These are phyloP conservation scores for Syzygium syzygioides DNA, from an alignment of 441 rosid species.

Conservation along the genomic window DNA sequence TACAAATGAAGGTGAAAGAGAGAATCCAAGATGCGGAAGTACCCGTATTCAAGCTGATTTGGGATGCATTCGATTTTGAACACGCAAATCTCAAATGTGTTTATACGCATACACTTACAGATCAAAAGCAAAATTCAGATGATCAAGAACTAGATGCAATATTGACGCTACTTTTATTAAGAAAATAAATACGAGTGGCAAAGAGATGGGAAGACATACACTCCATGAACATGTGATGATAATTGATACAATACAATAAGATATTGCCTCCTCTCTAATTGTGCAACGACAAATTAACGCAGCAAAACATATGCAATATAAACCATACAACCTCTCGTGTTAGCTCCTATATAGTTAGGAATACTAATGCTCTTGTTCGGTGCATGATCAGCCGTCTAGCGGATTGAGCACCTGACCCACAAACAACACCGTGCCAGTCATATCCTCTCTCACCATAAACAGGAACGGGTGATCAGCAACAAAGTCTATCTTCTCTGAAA, in stretches of 20 bases:
- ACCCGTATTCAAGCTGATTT: background rate
- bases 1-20: background rate
- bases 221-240: background rate
- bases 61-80: background rate
- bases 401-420: slow-evolving; percentile 68
- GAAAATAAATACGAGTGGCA: background rate
- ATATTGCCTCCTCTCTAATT: background rate
- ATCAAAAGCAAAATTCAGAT: background rate
- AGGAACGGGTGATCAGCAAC: slow-evolving; percentile 85
- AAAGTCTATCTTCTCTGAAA: slow-evolving; percentile 30
- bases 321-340: background rate
- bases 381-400: slow-evolving; percentile 6
- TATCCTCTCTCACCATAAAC: slow-evolving; percentile 57
- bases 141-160: background rate
- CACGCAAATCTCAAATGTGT: background rate
- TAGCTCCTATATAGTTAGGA: background rate
- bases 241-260: background rate
- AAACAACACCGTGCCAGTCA: slow-evolving; percentile 56
- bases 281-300: background rate
- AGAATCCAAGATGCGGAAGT: background rate
- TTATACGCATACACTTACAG: background rate
- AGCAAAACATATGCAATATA: background rate
- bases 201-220: background rate
- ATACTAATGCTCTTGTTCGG: background rate
- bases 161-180: background rate